A percentile compares a stretch with the other conserved stretches of the same genome.
These are phyloP conservation scores for Berkeleyomyces basicola DNA, from an alignment of 2,329 filamentous ascomycete species.

Conservation along the genomic window DNA sequence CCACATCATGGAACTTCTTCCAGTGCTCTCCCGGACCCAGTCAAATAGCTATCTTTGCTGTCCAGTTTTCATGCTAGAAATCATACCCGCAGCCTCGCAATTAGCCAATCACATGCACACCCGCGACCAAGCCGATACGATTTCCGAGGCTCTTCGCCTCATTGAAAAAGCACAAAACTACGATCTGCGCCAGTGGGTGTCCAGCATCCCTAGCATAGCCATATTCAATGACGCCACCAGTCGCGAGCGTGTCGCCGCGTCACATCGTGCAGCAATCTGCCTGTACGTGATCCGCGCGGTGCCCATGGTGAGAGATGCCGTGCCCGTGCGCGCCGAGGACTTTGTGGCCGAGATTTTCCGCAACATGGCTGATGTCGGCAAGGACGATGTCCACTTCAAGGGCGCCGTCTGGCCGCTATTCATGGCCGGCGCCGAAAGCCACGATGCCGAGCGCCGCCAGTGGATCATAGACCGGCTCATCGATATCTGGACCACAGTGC, in stretches of 20 bases:
- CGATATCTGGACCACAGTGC: conserved; percentile 28
- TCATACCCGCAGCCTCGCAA: conserved; percentile 29
- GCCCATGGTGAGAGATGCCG: conserved; percentile 23
- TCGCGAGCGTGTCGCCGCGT: conserved; percentile 28
- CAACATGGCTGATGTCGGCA: conserved; percentile 32
- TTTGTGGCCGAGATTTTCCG: conserved; percentile 33
- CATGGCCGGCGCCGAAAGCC: conserved; percentile 38
- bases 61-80: conserved; percentile 27
- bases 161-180: conserved; percentile 27
- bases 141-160: conserved; percentile 24
- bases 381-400: conserved; percentile 37
- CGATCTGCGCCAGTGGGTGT: conserved; percentile 28
- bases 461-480: conserved; percentile 35
- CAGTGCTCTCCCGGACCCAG: conserved; percentile 27
- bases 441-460: conserved; percentile 27
- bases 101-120: conserved; percentile 24
- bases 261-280: conserved; percentile 31
- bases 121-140: conserved; percentile 20
- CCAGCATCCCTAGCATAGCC: conserved; percentile 22
- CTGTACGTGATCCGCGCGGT: conserved; percentile 30
- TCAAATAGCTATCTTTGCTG: conserved; percentile 28
- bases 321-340: conserved; percentile 25
- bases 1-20: conserved; percentile 24
- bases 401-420: conserved; percentile 44
- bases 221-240: conserved; percentile 25